phyloP scores from a whole-genome alignment of 768 basidiomycete genomes.

The Trametes cubensis region DNA sequence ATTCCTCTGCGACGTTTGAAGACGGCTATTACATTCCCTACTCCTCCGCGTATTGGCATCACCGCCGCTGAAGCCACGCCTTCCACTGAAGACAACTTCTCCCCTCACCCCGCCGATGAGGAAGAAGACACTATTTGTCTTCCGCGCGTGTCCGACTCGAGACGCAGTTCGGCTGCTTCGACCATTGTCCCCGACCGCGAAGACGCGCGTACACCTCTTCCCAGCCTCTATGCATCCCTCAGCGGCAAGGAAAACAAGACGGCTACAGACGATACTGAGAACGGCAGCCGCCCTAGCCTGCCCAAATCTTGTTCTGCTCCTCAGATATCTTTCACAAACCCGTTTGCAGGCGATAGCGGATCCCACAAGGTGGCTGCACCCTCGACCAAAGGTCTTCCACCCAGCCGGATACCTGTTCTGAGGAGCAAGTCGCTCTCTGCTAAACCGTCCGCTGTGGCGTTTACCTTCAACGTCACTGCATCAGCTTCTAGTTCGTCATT shows the following conservation, averaged over 20 bases:
- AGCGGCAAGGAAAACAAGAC: not conserved
- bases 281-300: not conserved
- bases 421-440: constrained; percentile 9
- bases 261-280: not conserved
- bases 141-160: not conserved
- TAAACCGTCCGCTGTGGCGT: not conserved
- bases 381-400: not conserved
- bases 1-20: not conserved
- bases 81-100: not conserved
- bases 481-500: not conserved
- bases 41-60: not conserved
- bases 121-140: constrained; percentile 10
- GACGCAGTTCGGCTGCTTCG: not conserved
- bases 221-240: not conserved
- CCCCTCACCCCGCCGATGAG: not conserved
- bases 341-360: not conserved
- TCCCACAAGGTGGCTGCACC: not conserved
- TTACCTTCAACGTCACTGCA: not conserved
- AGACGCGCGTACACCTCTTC: not conserved
- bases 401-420: constrained; percentile 5
- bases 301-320: constrained; percentile 4
- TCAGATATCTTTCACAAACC: not conserved
- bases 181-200: constrained; percentile 4
- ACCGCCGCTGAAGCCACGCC: not conserved
- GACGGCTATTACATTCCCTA: not conserved